phyloP scores from a whole-genome alignment of 192 early-diverging fungal species.

The Phycomyces blakesleeanus region DNA sequence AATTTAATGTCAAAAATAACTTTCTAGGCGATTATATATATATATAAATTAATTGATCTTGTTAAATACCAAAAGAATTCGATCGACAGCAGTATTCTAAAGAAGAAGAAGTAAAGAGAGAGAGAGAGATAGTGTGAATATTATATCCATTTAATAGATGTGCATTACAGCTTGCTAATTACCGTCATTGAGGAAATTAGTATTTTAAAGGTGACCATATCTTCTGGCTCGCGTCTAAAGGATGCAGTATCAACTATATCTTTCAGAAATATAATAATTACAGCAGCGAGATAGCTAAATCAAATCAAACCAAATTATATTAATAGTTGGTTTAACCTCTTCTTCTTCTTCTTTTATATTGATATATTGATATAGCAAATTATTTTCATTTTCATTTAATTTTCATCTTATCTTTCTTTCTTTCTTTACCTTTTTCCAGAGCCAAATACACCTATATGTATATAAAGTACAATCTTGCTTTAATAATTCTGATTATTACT shows the following conservation, averaged over 20 bases:
- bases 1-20: too few species aligned
- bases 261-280: slow-evolving; percentile 57
- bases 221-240: slow-evolving; percentile 22
- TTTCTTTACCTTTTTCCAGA: slow-evolving; percentile 63
- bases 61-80: slow-evolving; percentile 51
- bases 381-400: too few species aligned
- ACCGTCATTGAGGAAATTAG: slow-evolving; percentile 68
- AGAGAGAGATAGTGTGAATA: not conserved
- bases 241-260: slow-evolving; percentile 42
- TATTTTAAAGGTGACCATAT: slow-evolving; percentile 42
- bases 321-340: too few species aligned
- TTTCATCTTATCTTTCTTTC: not conserved
- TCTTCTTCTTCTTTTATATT: too few species aligned
- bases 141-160: not conserved
- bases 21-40: too few species aligned
- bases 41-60: not conserved
- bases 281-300: slow-evolving; percentile 57
- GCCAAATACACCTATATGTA: slow-evolving; percentile 52
- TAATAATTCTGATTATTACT: too few species aligned
- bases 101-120: not conserved
- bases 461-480: too few species aligned
- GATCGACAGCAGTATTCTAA: slow-evolving; percentile 73
- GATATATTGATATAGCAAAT: too few species aligned
- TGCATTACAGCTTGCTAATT: slow-evolving; percentile 1
- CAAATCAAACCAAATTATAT: not conserved